phyloP scores from a whole-genome alignment of 345 rosid genomes.

The Carallia brachiata region DNA sequence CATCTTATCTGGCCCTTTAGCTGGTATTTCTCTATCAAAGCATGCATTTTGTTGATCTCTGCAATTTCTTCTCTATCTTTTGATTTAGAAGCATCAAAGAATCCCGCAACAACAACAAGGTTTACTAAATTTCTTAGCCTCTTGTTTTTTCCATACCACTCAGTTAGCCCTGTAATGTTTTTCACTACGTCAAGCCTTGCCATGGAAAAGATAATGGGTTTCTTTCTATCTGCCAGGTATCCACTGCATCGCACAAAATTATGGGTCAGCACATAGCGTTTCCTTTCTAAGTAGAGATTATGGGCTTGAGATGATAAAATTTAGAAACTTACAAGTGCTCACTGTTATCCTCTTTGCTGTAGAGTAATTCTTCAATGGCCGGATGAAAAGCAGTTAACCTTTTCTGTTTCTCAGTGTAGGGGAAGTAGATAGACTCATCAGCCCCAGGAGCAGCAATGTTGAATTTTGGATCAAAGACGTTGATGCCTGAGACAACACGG shows the following conservation, averaged over 20 bases:
- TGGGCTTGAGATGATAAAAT: neutral
- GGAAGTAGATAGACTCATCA: slow-evolving; percentile 91
- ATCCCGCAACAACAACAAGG: slow-evolving; percentile 89
- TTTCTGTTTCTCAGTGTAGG: slow-evolving; percentile 51
- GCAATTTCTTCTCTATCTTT: slow-evolving; percentile 85
- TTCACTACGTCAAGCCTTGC: slow-evolving; percentile 93
- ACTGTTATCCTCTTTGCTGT: slow-evolving; percentile 52
- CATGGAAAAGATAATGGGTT: slow-evolving; percentile 95
- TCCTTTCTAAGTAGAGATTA: too few relatives aligned
- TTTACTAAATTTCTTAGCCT: slow-evolving; percentile 71
- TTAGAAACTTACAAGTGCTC: slow-evolving; percentile 65
- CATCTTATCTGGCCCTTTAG: slow-evolving; percentile 86
- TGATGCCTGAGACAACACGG: slow-evolving; percentile 85
- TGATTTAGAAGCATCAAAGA: slow-evolving; percentile 71
- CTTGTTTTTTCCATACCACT: slow-evolving; percentile 90
- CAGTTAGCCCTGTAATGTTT: slow-evolving; percentile 80
- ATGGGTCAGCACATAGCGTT: neutral
- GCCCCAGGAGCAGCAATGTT: slow-evolving; percentile 95
- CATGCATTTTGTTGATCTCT: slow-evolving; percentile 87
- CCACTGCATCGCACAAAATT: slow-evolving; percentile 49
- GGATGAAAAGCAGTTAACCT: slow-evolving; percentile 61
- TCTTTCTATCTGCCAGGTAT: slow-evolving; percentile 63
- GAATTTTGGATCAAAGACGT: slow-evolving; percentile 88
- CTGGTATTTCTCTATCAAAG: slow-evolving; percentile 62
- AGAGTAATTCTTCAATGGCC: slow-evolving; percentile 72